Conservation (phyloP, 768 basidiomycete species). For the Cystobasidium ongulense region DNA sequence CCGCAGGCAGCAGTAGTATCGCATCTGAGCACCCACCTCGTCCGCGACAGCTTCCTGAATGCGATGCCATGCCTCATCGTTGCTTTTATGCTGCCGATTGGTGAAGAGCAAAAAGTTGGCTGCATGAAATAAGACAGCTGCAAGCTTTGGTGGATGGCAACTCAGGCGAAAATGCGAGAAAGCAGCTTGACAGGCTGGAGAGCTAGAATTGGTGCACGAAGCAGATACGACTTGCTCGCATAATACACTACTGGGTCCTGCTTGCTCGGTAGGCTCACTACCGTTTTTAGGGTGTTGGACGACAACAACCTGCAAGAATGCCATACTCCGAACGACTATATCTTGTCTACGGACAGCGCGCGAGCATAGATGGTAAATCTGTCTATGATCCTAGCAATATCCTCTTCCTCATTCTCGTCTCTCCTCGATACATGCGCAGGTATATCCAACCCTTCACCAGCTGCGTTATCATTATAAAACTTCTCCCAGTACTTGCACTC, state of each 20-base stretch:
- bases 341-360: no score
- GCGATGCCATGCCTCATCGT: slow-evolving; percentile 29
- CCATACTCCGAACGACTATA: no score
- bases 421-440: neutral
- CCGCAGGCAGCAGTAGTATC: neutral
- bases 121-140: neutral
- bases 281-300: no score
- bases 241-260: no score
- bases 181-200: neutral
- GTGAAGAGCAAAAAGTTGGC: neutral
- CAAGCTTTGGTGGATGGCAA: no score
- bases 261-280: no score
- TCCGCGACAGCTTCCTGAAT: slow-evolving; percentile 29
- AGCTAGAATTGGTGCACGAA: no score
- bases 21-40: neutral
- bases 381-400: slow-evolving; percentile 14
- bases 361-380: slow-evolving; percentile 18
- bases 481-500: slow-evolving; percentile 27
- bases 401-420: slow-evolving; percentile 34
- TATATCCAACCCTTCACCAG: slow-evolving; percentile 32
- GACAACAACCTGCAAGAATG: no score
- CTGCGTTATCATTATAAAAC: slow-evolving; percentile 4
- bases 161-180: no score
- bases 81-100: neutral
- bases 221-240: no score